Evolutionary conservation across 2,329 filamentous ascomycete species (phyloP).

Genomic region (Apiospora sp.): DNA sequence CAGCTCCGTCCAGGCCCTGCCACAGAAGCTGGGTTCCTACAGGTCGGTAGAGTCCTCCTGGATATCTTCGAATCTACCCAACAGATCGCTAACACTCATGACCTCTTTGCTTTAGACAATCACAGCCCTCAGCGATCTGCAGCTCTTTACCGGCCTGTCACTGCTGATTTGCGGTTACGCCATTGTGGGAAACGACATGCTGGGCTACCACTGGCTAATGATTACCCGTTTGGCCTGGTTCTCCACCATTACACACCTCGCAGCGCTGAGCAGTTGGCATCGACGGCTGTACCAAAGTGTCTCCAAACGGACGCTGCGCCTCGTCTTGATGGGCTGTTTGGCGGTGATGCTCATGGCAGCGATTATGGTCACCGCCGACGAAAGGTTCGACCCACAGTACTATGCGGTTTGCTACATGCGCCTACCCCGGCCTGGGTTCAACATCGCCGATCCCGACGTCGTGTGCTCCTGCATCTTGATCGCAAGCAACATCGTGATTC

Average conservation of each 20-base stretch:
- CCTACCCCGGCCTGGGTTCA: background rate
- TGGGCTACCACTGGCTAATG: conserved; percentile 22
- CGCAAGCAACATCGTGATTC: background rate
- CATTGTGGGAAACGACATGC: background rate
- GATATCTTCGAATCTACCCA: no score
- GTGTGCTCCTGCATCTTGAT: background rate
- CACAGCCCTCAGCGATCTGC: conserved; percentile 20
- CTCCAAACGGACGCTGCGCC: background rate
- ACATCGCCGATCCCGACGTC: background rate
- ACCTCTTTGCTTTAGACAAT: background rate
- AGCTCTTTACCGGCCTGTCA: conserved; percentile 23
- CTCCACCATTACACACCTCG: conserved; percentile 21
- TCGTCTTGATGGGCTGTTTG: background rate
- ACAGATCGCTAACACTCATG: background rate
- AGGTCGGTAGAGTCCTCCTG: background rate
- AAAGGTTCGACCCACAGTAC: background rate
- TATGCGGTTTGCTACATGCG: background rate
- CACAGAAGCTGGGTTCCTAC: background rate
- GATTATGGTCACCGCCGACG: background rate
- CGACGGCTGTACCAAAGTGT: background rate
- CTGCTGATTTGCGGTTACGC: conserved; percentile 21
- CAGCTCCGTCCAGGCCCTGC: background rate
- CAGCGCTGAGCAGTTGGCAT: conserved; percentile 8
- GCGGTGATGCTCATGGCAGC: background rate
- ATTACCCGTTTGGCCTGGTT: conserved; percentile 24